Conservation (phyloP, 805 yeast genomes). For the Kluyveromyces dobzhanskii region DNA sequence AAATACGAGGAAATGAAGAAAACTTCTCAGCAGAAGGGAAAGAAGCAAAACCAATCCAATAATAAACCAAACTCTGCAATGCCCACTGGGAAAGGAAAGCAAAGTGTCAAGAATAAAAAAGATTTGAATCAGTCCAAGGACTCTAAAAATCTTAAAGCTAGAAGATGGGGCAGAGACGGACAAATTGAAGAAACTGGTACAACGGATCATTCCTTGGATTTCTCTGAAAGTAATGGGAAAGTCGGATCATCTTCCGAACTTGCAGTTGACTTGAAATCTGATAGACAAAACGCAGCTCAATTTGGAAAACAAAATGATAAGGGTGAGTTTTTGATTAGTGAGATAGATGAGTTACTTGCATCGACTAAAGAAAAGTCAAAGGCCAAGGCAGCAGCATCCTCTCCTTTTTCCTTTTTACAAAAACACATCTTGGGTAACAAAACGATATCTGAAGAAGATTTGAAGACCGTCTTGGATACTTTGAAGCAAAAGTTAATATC, state of each 20-base stretch:
- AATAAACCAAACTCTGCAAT: background rate
- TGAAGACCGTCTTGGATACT: constrained; percentile 54
- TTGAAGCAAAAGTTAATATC: constrained; percentile 70
- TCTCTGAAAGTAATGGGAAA: constrained; percentile 33
- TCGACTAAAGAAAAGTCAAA: constrained; percentile 16
- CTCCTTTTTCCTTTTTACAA: constrained; percentile 43
- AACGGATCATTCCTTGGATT: constrained; percentile 42
- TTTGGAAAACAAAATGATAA: constrained; percentile 35
- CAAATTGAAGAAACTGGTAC: constrained; percentile 35
- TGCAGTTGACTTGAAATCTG: constrained; percentile 11
- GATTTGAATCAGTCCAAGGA: too few relatives aligned
- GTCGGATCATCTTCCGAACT: constrained; percentile 8
- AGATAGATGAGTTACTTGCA: constrained; percentile 37
- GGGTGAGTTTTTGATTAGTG: constrained; percentile 62
- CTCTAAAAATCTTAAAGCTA: too few relatives aligned
- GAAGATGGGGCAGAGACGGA: constrained; percentile 68
- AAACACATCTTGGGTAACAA: constrained; percentile 61
- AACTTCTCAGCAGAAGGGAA: constrained; percentile 5
- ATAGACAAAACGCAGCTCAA: constrained; percentile 23
- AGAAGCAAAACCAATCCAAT: constrained; percentile 6
- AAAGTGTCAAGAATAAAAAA: constrained; percentile 9
- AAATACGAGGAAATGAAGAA: constrained; percentile 23
- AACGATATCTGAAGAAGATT: constrained; percentile 52
- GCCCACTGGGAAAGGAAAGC: constrained; percentile 11
- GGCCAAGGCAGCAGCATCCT: constrained; percentile 12